A percentile compares a stretch with the other conserved stretches of the same genome.
Conservation (phyloP, 2,329 filamentous ascomycete genomes). For the Chaetothyriales sp. region DNA sequence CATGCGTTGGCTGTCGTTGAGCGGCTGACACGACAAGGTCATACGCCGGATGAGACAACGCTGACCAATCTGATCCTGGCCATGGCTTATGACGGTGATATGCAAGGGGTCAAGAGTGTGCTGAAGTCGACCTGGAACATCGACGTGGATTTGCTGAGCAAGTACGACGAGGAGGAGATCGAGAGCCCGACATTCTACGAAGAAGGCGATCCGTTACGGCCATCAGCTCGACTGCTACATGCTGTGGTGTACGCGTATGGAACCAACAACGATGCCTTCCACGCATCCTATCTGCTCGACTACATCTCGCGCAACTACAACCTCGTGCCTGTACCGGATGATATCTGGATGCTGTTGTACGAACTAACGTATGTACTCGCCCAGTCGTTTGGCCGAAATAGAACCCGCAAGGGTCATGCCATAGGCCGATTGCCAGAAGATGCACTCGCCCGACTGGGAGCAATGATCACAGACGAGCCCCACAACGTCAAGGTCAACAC, state of each 20-base stretch:
- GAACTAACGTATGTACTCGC: constrained; percentile 50
- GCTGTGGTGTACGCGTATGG: constrained; percentile 55
- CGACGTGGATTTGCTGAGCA: constrained; percentile 30
- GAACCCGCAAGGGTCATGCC: constrained; percentile 23
- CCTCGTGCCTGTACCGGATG: constrained; percentile 37
- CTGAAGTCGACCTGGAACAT: constrained; percentile 41
- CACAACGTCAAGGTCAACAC: constrained; percentile 44
- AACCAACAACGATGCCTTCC: constrained; percentile 46
- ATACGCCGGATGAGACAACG: constrained; percentile 36
- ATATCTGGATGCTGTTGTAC: constrained; percentile 52
- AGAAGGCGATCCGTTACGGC: constrained; percentile 39
- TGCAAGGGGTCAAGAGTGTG: constrained; percentile 31
- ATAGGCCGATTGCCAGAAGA: constrained; percentile 24
- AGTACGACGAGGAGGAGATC: constrained; percentile 20
- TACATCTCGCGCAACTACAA: constrained; percentile 46
- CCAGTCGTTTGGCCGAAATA: constrained; percentile 22
- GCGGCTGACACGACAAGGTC: constrained; percentile 30
- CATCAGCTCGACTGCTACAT: constrained; percentile 44
- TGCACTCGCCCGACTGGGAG: constrained; percentile 41
- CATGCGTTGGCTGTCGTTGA: constrained; percentile 30
- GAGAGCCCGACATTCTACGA: constrained; percentile 28
- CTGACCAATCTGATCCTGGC: constrained; percentile 40
- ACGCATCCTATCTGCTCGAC: constrained; percentile 45
- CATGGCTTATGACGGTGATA: constrained; percentile 37
- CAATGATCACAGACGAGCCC: constrained; percentile 43